These are phyloP conservation scores for Tylopilus subfusipes DNA, from an alignment of 768 basidiomycete species.

Conservation along the genomic window DNA sequence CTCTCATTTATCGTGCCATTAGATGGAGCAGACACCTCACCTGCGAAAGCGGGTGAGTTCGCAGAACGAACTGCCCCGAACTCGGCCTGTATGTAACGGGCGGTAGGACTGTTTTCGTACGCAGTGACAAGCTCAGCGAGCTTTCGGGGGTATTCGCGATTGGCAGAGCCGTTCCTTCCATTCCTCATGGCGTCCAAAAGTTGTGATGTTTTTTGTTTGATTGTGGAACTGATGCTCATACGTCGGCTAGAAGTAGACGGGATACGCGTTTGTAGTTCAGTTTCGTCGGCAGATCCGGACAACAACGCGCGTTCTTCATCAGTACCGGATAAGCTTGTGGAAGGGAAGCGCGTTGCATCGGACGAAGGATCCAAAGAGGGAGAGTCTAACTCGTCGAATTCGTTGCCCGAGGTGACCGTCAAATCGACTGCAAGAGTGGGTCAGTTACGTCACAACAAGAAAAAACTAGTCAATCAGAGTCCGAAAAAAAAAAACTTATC, in stretches of 20 bases:
- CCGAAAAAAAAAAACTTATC: no score
- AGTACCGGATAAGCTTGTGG: constrained; percentile 42
- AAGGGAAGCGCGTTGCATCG: constrained; percentile 25
- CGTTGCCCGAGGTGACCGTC: constrained; percentile 57
- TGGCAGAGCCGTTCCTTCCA: constrained; percentile 30
- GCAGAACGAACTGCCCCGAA: constrained; percentile 42
- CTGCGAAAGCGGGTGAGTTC: neutral
- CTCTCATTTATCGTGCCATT: constrained; percentile 25
- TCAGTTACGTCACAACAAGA: neutral
- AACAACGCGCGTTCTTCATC: constrained; percentile 74
- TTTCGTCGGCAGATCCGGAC: constrained; percentile 44
- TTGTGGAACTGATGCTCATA: constrained; percentile 46
- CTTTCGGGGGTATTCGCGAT: constrained; percentile 46
- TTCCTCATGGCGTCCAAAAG: constrained; percentile 55
- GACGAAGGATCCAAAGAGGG: constrained; percentile 34
- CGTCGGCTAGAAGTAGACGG: constrained; percentile 30
- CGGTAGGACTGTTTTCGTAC: constrained; percentile 65
- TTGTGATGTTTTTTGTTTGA: constrained; percentile 73
- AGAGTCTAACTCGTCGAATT: constrained; percentile 28
- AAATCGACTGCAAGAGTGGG: constrained; percentile 53
- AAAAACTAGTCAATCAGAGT: no score
- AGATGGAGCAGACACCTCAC: constrained; percentile 13
- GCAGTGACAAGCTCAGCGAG: constrained; percentile 71
- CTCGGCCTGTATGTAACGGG: constrained; percentile 58
- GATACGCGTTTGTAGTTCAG: constrained; percentile 46